These are phyloP conservation scores for Trypanosomatidae sp. DNA, from an alignment of 208 protist species.

Conservation along the genomic window DNA sequence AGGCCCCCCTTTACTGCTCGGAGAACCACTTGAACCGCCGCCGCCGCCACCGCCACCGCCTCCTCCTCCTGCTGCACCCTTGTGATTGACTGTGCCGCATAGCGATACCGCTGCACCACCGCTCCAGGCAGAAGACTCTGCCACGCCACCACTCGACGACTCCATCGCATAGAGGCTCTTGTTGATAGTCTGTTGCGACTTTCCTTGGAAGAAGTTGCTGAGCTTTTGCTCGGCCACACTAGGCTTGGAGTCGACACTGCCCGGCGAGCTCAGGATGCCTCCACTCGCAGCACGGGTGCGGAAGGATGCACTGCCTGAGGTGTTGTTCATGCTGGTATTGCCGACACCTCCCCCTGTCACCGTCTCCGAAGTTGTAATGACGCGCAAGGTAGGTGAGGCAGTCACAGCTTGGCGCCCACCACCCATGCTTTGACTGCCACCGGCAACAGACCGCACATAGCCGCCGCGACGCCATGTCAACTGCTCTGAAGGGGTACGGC, in stretches of 20 bases:
- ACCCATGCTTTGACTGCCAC: conserved; percentile 1
- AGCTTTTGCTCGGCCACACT: conserved; percentile 20
- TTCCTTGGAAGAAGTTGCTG: conserved; percentile 20
- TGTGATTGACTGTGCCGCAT: neutral
- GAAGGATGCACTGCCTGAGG: conserved; percentile 1
- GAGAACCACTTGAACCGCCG: conserved; percentile 12
- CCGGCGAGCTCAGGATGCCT: conserved; percentile 14
- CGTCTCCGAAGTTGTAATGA: conserved; percentile 24
- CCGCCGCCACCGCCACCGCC: conserved; percentile 20
- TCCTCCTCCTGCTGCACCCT: neutral
- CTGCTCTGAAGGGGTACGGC: conserved; percentile 22
- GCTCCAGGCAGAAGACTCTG: neutral
- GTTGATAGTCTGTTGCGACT: neutral
- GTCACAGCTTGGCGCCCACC: conserved; percentile 19
- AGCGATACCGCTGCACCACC: neutral
- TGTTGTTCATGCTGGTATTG: conserved; percentile 6
- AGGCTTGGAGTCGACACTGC: neutral
- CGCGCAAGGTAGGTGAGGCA: conserved; percentile 7
- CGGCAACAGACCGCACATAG: conserved; percentile 13
- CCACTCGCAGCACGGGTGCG: conserved; percentile 13
- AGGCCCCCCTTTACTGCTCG: neutral
- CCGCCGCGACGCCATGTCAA: conserved; percentile 15
- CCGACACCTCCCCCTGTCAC: conserved; percentile 6
- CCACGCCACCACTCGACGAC: conserved; percentile 4
- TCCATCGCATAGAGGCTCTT: conserved; percentile 17